A percentile compares a stretch with the other conserved stretches of the same genome.
phyloP scores from a whole-genome alignment of 371 early-diverging fungal genomes.

The Batrachochytrium dendrobatidis region DNA sequence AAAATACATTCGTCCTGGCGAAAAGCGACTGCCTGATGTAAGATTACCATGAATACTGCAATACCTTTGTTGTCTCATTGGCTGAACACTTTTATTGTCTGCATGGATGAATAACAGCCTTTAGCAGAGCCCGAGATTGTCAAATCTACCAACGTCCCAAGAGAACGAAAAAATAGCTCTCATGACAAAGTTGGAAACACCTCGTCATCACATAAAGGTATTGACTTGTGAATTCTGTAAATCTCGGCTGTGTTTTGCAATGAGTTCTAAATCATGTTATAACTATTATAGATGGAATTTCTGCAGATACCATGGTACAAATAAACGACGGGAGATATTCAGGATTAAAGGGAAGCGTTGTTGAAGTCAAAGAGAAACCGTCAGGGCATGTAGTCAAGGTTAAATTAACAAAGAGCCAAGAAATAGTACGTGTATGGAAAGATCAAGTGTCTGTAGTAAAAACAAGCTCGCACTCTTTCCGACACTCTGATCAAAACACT shows the following conservation, averaged over 20 bases:
- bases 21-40: conserved; percentile 9
- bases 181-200: too few relatives aligned
- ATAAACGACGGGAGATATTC: conserved; percentile 7
- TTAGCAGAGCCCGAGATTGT: not conserved
- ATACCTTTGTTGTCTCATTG: not conserved
- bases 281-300: too few relatives aligned
- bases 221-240: too few relatives aligned
- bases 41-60: not conserved
- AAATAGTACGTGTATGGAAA: conserved; percentile 1
- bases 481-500: not conserved
- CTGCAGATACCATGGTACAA: too few relatives aligned
- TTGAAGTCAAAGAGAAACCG: conserved; percentile 4
- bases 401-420: not conserved
- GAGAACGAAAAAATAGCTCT: too few relatives aligned
- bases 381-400: not conserved
- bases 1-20: conserved; percentile 16
- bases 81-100: not conserved
- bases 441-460: conserved; percentile 1
- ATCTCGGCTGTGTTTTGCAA: too few relatives aligned
- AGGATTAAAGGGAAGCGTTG: conserved; percentile 1
- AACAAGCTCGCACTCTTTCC: not conserved
- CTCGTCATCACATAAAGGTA: too few relatives aligned
- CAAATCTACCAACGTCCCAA: not conserved
- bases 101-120: not conserved
- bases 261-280: too few relatives aligned